A percentile compares a stretch with the other conserved stretches of the same genome.
These are phyloP conservation scores for Penicillium waksmanii DNA, from an alignment of 495 filamentous ascomycete genomes.

Conservation along the genomic window DNA sequence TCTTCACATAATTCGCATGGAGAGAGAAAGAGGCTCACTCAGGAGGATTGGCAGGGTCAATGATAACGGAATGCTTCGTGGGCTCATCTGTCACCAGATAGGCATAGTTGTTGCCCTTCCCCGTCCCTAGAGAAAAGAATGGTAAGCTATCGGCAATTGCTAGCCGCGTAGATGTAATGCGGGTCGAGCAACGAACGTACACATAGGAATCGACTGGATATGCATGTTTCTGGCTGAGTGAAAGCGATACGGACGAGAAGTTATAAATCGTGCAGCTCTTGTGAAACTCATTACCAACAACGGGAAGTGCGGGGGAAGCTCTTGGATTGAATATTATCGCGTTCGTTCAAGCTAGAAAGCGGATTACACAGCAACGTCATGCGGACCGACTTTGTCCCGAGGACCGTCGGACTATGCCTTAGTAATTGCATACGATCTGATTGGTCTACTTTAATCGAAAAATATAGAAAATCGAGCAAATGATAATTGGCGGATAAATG, in stretches of 20 bases:
- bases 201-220: slow-evolving; percentile 98
- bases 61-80: slow-evolving; percentile 88
- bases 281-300: slow-evolving; percentile 38
- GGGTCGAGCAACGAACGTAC: slow-evolving; percentile 57
- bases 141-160: slow-evolving; percentile 7
- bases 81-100: slow-evolving; percentile 93
- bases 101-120: slow-evolving; percentile 91
- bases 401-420: slow-evolving; percentile 1
- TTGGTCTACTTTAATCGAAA: slow-evolving; percentile 16
- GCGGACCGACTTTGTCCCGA: slow-evolving; percentile 24
- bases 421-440: slow-evolving; percentile 19
- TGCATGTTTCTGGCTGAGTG: slow-evolving; percentile 68
- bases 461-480: background rate
- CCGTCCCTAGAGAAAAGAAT: slow-evolving; percentile 67
- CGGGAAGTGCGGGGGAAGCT: slow-evolving; percentile 16
- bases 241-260: slow-evolving; percentile 7
- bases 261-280: slow-evolving; percentile 21
- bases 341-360: slow-evolving; percentile 7
- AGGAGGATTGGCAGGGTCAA: slow-evolving; percentile 89
- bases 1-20: background rate
- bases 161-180: background rate
- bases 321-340: background rate
- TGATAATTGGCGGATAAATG: background rate
- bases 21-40: slow-evolving; percentile 63
- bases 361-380: slow-evolving; percentile 32